Evolutionary conservation across 1,139 yeast genomes (phyloP), one percentile per base, ranked within the genome.

Genomic region (Lodderomyces metapsilosis): DNA sequence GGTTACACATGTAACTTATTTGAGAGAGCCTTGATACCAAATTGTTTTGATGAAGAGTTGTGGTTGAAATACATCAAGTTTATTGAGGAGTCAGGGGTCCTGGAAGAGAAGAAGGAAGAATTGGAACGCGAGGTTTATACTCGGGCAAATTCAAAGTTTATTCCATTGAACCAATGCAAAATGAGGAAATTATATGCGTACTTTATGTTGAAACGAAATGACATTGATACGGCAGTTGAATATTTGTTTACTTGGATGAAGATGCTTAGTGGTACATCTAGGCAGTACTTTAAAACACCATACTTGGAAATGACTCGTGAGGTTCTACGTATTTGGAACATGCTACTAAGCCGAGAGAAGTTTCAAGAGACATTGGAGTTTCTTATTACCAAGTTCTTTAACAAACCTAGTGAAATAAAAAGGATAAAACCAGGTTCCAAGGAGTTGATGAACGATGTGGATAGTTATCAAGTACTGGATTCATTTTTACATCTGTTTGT

Each of bases 21-120:
- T 57, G 86, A 83, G 56, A 64, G 91, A 47, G 69, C 81, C 11
- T 58, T 84, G 13, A 61, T 83, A 1, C 86, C 89, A 0, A 71
- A 80, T 42, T 79, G 84, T 42, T 61, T 62, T 22, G 63, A 68
- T 34, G 69, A 72, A 30, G 58, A 59, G 7, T 51, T 82, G n/a
- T 85, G 92, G 92, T 52, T 73, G 10, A 73, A 67, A 48, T 84
- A 81, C 53, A 39, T 76, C n/a, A 57, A 64, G 1, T 84, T 76
- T 62, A 49, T 64, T 9, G 27, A 16, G 8, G 27, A n/a, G 9
- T 21, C 30, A 13, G 5, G 8, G 3, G 4, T 23, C n/a, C 8
- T 30, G 5, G 52, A 51, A 6, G 56, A 52, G 11, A 56, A 60
- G 34, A 56, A 61, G 33, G 57, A 53, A 15, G 54, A 58, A 2